Evolutionary conservation across 2,329 filamentous ascomycete species (phyloP).

Genomic region (Pseudogymnoascus sp.): DNA sequence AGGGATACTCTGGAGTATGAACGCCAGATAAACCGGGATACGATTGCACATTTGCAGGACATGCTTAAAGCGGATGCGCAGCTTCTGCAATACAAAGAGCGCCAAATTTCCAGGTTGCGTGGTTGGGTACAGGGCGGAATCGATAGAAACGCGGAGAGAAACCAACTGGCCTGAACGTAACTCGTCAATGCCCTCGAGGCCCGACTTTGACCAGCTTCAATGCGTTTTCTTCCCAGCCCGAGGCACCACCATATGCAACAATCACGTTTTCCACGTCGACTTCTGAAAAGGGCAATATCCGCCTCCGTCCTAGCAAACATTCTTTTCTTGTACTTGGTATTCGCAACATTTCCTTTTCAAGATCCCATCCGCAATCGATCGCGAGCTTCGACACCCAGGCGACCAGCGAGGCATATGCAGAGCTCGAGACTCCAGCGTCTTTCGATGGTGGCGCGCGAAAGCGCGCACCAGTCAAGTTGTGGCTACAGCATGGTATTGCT

Average conservation of each 20-base stretch:
- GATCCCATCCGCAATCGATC: slow-evolving; percentile 61
- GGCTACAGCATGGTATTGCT: slow-evolving; percentile 91
- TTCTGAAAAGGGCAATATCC: slow-evolving; percentile 20
- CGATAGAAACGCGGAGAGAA: neutral
- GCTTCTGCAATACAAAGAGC: neutral
- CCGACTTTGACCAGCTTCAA: slow-evolving; percentile 50
- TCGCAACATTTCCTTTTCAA: slow-evolving; percentile 77
- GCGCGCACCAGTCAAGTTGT: slow-evolving; percentile 66
- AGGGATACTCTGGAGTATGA: too few relatives aligned
- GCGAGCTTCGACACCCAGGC: slow-evolving; percentile 67
- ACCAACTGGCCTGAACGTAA: neutral
- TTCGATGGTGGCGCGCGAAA: slow-evolving; percentile 58
- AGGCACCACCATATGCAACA: slow-evolving; percentile 45
- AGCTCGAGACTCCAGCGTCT: slow-evolving; percentile 35
- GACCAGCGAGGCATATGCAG: slow-evolving; percentile 76
- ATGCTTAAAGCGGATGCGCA: neutral
- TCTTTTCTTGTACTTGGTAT: slow-evolving; percentile 91
- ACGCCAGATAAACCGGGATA: neutral
- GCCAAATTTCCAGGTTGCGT: neutral
- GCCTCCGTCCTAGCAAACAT: slow-evolving; percentile 62
- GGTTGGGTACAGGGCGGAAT: neutral
- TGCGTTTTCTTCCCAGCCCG: slow-evolving; percentile 52
- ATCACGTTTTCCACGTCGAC: slow-evolving; percentile 39
- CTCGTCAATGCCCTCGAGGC: slow-evolving; percentile 20
- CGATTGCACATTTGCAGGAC: neutral